These are phyloP conservation scores for Sarocladium kiliense DNA, from an alignment of 2,329 filamentous ascomycete genomes.

Conservation along the genomic window DNA sequence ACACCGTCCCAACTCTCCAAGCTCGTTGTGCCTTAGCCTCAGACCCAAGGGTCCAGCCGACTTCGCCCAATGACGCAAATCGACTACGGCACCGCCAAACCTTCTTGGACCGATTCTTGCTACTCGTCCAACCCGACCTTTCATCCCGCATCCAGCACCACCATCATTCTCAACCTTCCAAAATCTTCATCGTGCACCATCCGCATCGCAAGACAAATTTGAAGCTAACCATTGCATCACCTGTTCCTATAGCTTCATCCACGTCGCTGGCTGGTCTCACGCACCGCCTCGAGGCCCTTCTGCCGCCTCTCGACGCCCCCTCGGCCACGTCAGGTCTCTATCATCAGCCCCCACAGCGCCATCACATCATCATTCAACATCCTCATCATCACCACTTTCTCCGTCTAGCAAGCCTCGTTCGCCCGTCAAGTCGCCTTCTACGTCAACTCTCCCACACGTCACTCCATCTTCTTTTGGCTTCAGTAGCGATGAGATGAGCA, in stretches of 20 bases:
- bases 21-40: neutral
- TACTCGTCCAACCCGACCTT: neutral
- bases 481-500: conserved; percentile 60
- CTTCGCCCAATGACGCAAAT: conserved; percentile 1
- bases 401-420: conserved; percentile 31
- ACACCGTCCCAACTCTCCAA: neutral
- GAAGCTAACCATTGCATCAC: conserved; percentile 9
- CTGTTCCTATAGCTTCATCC: conserved; percentile 41
- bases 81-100: neutral
- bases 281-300: conserved; percentile 20
- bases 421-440: conserved; percentile 32
- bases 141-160: neutral
- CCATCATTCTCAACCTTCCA: neutral
- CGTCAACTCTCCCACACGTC: conserved; percentile 27
- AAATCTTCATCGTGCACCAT: neutral
- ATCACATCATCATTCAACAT: conserved; percentile 17
- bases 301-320: conserved; percentile 25
- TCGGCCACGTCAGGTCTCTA: conserved; percentile 48
- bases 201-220: too few relatives aligned
- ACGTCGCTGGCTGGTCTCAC: conserved; percentile 48
- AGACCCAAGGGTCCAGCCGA: neutral
- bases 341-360: conserved; percentile 42
- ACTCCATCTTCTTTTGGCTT: conserved; percentile 35
- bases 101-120: neutral
- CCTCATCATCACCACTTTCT: conserved; percentile 22